Evolutionary conservation across 345 rosid species (phyloP).

Genomic region (Raphanus sativus): DNA sequence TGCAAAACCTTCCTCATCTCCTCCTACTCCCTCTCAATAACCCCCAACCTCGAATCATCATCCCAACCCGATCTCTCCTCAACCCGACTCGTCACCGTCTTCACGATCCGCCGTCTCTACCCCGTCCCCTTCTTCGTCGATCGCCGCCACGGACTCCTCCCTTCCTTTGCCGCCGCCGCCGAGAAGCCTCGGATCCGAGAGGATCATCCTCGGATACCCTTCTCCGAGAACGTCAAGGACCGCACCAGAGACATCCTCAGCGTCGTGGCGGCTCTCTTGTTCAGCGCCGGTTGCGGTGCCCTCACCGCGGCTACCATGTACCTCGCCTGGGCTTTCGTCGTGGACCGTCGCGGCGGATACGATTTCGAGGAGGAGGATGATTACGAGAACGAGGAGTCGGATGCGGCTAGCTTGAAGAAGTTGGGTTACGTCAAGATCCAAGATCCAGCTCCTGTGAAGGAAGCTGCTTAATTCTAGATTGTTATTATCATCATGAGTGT

Average conservation of each 20-base stretch:
- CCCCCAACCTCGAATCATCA: slow-evolving; percentile 43
- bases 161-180: slow-evolving; percentile 9
- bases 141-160: slow-evolving; percentile 36
- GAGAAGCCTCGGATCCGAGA: slow-evolving; percentile 25
- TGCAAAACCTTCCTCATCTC: slow-evolving; percentile 64
- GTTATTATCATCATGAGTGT: neutral
- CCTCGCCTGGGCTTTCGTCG: slow-evolving; percentile 74
- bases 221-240: slow-evolving; percentile 52
- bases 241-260: slow-evolving; percentile 85
- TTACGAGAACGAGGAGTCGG: slow-evolving; percentile 46
- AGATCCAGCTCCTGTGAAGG: slow-evolving; percentile 36
- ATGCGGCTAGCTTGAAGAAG: slow-evolving; percentile 63
- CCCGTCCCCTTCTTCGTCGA: slow-evolving; percentile 29
- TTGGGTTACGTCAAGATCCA: slow-evolving; percentile 72
- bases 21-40: slow-evolving; percentile 68
- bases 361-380: slow-evolving; percentile 25
- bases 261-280: slow-evolving; percentile 76
- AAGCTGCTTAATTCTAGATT: slow-evolving; percentile 36
- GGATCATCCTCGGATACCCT: slow-evolving; percentile 25
- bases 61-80: slow-evolving; percentile 43
- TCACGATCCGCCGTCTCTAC: slow-evolving; percentile 54
- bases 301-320: slow-evolving; percentile 88
- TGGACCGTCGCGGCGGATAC: slow-evolving; percentile 43
- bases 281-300: slow-evolving; percentile 95
- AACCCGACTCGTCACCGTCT: slow-evolving; percentile 54